Base-by-base conservation (phyloP, 2,329 filamentous ascomycete genomes). In the Leptoxyphium fumago region DNA sequence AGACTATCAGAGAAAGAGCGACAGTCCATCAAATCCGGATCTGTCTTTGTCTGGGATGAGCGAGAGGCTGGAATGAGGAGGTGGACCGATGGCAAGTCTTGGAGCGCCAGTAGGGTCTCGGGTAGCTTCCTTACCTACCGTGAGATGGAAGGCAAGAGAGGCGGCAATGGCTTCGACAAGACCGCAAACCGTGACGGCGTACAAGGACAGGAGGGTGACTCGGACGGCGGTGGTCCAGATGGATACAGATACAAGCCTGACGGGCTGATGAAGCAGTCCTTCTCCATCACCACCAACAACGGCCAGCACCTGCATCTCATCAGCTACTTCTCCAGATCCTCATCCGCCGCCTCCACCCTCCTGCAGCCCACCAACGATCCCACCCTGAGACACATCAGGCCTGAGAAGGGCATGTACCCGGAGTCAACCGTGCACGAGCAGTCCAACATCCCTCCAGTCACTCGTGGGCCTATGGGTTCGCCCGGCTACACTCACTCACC, bases 41-140 rank as follows among this genome's bases (percentile, higher is more conserved):
- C 91, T 0, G 89, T 98, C 2, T 98, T 96, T 58, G 91, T 98
- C n/a, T 98, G 91, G 91, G 91, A 98, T 63, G 91, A 98, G 70
- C 74, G 89, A 55, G 91, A 98, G 69, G 91, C 91, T 10, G 91
- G 91, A 52, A 98, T 98, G 91, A 77, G 91, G 58, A 74, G 91
- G 64, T 98, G 91, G 91, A 98, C 91, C 0, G 91, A 98, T 56
- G 91, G 91, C 45, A 98, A 98, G 64, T 96, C 89, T 30, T 98
- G 91, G 91, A 96, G 89, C 59, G 91, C 91, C 29, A 96, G 89
- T 66, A 78, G 91, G 49, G 91, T 98, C 1, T 96, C 89, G 0
- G 91, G 91, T 42, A 96, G 91, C 68, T 98, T 98, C 62, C 66
- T 98, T 47, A 96, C 91, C 7, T 98, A 98, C 60, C 76, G 91